phyloP scores from a whole-genome alignment of 345 rosid genomes.

The Fremontodendron californicum region DNA sequence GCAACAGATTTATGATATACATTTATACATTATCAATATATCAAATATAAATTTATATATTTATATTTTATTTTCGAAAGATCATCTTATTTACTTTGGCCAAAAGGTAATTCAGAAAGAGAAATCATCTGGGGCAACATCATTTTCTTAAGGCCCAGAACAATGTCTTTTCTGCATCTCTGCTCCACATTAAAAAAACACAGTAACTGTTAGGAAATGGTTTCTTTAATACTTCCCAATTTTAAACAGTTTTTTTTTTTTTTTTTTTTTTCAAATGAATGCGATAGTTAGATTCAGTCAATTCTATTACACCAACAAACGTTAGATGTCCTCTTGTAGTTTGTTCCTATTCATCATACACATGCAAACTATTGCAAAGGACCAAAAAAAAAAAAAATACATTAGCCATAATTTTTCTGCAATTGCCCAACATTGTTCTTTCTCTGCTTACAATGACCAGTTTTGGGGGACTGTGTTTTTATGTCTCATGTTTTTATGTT shows the following conservation, averaged over 20 bases:
- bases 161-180: neutral
- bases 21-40: too few species aligned
- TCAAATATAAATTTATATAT: too few species aligned
- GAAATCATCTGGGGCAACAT: too few species aligned
- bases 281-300: neutral
- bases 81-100: too few species aligned
- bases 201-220: neutral
- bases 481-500: too few species aligned
- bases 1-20: too few species aligned
- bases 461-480: too few species aligned
- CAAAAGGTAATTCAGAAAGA: too few species aligned
- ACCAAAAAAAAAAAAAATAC: neutral
- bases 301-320: neutral
- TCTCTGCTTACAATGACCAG: neutral
- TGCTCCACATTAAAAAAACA: neutral
- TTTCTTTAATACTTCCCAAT: neutral
- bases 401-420: neutral
- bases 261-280: neutral
- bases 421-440: too few species aligned
- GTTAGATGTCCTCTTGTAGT: neutral
- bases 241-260: neutral
- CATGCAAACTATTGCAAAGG: neutral
- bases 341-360: neutral
- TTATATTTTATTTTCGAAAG: too few species aligned
- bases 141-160: too few species aligned